phyloP scores from a whole-genome alignment of 345 rosid genomes.

The Pugionium dolabratum region DNA sequence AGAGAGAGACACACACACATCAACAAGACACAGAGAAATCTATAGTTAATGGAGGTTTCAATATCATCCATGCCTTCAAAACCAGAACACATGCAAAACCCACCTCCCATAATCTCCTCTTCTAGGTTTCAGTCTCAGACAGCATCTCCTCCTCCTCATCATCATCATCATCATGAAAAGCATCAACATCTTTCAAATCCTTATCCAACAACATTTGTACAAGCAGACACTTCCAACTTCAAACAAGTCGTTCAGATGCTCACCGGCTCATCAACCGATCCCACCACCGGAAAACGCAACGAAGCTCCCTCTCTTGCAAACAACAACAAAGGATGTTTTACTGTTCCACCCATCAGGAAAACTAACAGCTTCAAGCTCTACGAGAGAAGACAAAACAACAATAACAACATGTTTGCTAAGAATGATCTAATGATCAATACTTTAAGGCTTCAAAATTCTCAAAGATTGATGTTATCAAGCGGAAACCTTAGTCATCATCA shows the following conservation, averaged over 20 bases:
- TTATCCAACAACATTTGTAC: slow-evolving; percentile 91
- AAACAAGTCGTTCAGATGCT: slow-evolving; percentile 94
- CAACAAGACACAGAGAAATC: too few species aligned
- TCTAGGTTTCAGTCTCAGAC: slow-evolving; percentile 47
- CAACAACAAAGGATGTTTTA: slow-evolving; percentile 39
- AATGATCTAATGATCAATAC: slow-evolving; percentile 91
- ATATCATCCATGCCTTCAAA: slow-evolving; percentile 42
- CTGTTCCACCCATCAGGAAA: slow-evolving; percentile 69
- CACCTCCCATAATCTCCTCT: slow-evolving; percentile 22
- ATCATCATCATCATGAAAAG: slow-evolving; percentile 59
- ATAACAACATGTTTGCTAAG: slow-evolving; percentile 46
- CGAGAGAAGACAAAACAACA: slow-evolving; percentile 79
- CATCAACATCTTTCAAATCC: slow-evolving; percentile 57
- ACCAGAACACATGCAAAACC: slow-evolving; percentile 51
- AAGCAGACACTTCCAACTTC: slow-evolving; percentile 80
- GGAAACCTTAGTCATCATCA: slow-evolving; percentile 19
- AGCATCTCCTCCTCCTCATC: slow-evolving; percentile 24
- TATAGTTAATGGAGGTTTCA: slow-evolving; percentile 53
- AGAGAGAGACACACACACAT: too few species aligned
- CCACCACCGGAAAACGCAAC: slow-evolving; percentile 60
- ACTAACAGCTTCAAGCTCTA: slow-evolving; percentile 73
- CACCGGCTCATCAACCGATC: slow-evolving; percentile 62
- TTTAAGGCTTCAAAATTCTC: slow-evolving; percentile 45
- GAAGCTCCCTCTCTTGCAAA: slow-evolving; percentile 39
- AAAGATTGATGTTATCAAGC: slow-evolving; percentile 36